Evolutionary conservation across 805 yeast genomes (phyloP), one percentile per base, ranked within the genome.

Genomic region (Barnettozyma wickerhamii): DNA sequence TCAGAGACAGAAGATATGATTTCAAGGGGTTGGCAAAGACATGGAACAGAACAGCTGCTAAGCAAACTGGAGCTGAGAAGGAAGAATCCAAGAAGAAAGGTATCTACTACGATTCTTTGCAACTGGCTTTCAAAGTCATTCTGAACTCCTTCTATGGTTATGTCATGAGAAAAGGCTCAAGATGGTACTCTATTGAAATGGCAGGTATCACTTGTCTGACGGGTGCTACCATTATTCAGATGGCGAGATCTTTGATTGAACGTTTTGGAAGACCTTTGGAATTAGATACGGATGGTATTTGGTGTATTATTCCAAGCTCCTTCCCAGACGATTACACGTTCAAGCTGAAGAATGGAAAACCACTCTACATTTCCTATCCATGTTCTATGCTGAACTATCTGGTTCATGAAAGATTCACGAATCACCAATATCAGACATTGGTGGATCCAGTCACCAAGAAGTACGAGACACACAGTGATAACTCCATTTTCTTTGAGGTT

Each of bases 161-260:
- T 56, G 99, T 93, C 12, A 93, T 93, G 99, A 77, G 99, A 64
- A 93, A 93, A 56, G 99, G 99, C 30, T 93, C 99, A 0, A 74
- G 99, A 45, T 93, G 99, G 99, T 93, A 90, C 56, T 93, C 99
- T 0, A 89, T 93, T 93, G 99, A 93, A 62, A 93, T 95, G 99
- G 99, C 99, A 0, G 99, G 99, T 48, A 93, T 93, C 15, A 93
- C 99, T 0, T 95, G 99, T 72, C 71, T 90, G 36, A 93, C 99
- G 0, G 99, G 99, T 39, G 96, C 99, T 1, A 88, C 95, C 0
- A 93, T 93, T 53, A 93, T 93, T 68, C 98, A 95, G 64, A 85
- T 91, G 93, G 99, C 99, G 0, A 72, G 98, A 47, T 67, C 84
- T 1, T 66, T 93, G 44, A 96, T 93, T 12, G 98, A 91, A 59